Percentiles rank a stretch among this genome's conserved stretches.
These are phyloP conservation scores for Agapanthus africanus DNA, from an alignment of 106 monocot species.

Conservation along the genomic window DNA sequence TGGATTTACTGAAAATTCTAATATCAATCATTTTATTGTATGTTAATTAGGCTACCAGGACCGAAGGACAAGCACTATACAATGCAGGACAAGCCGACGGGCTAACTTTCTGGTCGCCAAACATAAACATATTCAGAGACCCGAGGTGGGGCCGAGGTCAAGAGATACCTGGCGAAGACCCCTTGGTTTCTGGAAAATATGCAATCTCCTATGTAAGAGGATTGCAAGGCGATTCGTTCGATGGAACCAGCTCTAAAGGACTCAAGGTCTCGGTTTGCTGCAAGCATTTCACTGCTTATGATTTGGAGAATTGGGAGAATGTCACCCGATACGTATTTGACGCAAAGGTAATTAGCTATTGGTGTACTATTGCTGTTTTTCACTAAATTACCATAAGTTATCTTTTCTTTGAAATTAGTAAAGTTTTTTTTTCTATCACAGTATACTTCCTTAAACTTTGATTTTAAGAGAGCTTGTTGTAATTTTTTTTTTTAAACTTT, in stretches of 20 bases:
- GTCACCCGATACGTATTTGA: conserved; percentile 72
- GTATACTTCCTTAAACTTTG: neutral
- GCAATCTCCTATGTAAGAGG: conserved; percentile 63
- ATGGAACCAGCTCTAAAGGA: neutral
- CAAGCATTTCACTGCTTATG: conserved; percentile 94
- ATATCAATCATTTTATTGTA: too few relatives aligned
- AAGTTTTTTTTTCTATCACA: neutral
- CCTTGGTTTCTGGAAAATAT: conserved; percentile 35
- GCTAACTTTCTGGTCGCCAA: conserved; percentile 96
- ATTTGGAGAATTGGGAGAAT: conserved; percentile 78
- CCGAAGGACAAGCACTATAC: conserved; percentile 72
- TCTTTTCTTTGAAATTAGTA: neutral
- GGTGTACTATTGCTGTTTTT: too few relatives aligned
- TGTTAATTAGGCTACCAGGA: too few relatives aligned
- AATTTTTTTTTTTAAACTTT: neutral
- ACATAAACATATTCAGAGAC: conserved; percentile 87
- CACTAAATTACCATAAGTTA: too few relatives aligned
- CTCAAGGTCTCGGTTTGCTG: conserved; percentile 97
- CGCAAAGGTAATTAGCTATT: conserved; percentile 79
- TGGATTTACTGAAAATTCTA: too few relatives aligned
- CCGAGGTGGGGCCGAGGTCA: conserved; percentile 93
- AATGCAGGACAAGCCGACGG: conserved; percentile 73
- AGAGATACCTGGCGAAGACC: conserved; percentile 97
- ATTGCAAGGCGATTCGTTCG: conserved; percentile 43
- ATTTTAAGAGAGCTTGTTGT: neutral